Base-by-base conservation (phyloP, 208 protist genomes). In the Leishmania amazonensis region DNA sequence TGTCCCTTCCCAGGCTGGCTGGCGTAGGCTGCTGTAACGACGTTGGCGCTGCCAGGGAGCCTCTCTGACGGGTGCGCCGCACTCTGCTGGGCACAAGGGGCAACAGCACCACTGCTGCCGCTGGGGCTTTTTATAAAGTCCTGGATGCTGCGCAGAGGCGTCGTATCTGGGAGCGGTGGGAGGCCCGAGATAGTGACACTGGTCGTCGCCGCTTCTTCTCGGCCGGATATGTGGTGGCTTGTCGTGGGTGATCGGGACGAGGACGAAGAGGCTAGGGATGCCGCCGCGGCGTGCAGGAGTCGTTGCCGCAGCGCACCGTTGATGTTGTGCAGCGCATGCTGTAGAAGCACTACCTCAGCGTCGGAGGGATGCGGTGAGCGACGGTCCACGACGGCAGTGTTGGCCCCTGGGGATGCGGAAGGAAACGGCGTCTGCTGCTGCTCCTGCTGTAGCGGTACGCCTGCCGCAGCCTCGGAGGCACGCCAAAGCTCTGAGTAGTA, bases 261-360 rank as follows among this genome's bases (percentile, higher is more conserved):
- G 60, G 78, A 81, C 1, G 83, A 81, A 38, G 79, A 79, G 8
- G 77, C n/a, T 8, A 88, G 75, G 15, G 81, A 83, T 17, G 58
- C 71, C 2, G 83, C 76, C 9, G 85, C 85, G 1, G 85, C 79
- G 60, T 74, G 75, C 51, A 88, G 72, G 4, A 88, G 83, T 47
- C 83, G 83, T 40, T 80, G 79, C 17, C 83, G 83, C 35, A 86
- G 79, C 9, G 70, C 67, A 68, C 79, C 74, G 79, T 86, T 75
- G 75, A 86, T 80, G 67, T 73, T 82, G 42, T 47, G 78, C 19
- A 86, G 67, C n/a, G 83, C 83, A 76, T 86, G 78, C 58, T 86
- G 83, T 35, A 86, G 67, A n/a, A 86, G 79, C 9, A 81, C 47
- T 28, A 91, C 80, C 49, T 91, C 90, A 13, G 84, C 83, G 58